Conservation (phyloP, 2,329 filamentous ascomycete genomes). For the Cladosporium sp. region DNA sequence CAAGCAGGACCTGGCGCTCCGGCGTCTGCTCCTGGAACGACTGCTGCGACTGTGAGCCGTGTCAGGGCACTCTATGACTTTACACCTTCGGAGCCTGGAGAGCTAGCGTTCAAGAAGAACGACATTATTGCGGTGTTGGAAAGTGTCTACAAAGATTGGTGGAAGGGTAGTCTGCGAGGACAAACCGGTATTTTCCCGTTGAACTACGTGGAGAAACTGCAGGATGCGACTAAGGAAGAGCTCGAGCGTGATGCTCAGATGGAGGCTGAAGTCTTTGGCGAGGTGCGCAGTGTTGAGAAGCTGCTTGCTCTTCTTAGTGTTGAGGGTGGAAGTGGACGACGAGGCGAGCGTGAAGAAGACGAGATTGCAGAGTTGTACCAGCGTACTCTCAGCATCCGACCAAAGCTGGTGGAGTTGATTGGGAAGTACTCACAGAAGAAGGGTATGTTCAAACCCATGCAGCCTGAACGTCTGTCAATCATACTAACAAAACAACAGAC, state of each 20-base stretch:
- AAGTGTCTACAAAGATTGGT: slow-evolving; percentile 99
- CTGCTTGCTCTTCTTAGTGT: slow-evolving; percentile 86
- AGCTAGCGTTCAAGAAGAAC: slow-evolving; percentile 92
- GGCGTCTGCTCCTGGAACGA: slow-evolving; percentile 64
- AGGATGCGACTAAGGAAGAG: slow-evolving; percentile 91
- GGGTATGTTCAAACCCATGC: slow-evolving; percentile 50
- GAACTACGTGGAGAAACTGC: slow-evolving; percentile 97
- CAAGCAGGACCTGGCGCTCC: slow-evolving; percentile 38
- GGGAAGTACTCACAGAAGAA: slow-evolving; percentile 99
- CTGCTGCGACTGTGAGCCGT: slow-evolving; percentile 90
- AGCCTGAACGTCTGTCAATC: slow-evolving; percentile 14
- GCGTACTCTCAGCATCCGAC: slow-evolving; percentile 86
- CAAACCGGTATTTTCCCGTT: slow-evolving; percentile 97
- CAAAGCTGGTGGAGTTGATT: slow-evolving; percentile 95
- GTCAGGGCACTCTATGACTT: slow-evolving; percentile 95
- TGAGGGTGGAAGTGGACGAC: slow-evolving; percentile 55
- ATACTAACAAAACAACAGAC: slow-evolving; percentile 52
- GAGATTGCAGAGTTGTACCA: slow-evolving; percentile 91
- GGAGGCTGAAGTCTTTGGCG: slow-evolving; percentile 74
- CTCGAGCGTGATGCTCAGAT: slow-evolving; percentile 93
- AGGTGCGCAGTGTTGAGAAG: slow-evolving; percentile 74
- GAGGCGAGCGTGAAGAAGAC: slow-evolving; percentile 70
- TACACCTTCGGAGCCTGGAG: slow-evolving; percentile 84
- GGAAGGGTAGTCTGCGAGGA: slow-evolving; percentile 90
- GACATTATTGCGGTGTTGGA: slow-evolving; percentile 96